A percentile compares a stretch with the other conserved stretches of the same genome.
phyloP scores from a whole-genome alignment of 805 yeast genomes.

The Sugiyamaella americana region DNA sequence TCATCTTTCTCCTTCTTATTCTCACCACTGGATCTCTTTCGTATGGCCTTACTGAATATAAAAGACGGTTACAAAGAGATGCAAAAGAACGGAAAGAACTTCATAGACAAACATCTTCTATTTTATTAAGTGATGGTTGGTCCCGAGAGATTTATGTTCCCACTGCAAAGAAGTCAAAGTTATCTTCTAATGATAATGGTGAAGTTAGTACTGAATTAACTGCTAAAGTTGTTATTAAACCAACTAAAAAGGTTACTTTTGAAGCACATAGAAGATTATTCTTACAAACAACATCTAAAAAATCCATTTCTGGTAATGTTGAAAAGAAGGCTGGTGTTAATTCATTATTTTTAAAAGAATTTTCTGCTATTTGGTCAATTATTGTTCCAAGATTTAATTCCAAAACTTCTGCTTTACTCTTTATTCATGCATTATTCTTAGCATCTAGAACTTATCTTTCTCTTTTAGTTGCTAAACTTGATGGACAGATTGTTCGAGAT shows the following conservation, averaged over 20 bases:
- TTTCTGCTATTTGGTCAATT: slow-evolving; percentile 70
- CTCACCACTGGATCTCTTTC: slow-evolving; percentile 1
- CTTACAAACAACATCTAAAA: slow-evolving; percentile 9
- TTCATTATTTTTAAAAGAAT: slow-evolving; percentile 65
- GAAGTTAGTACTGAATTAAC: slow-evolving; percentile 1
- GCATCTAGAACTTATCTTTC: slow-evolving; percentile 83
- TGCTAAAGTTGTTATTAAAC: slow-evolving; percentile 25
- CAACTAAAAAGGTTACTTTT: slow-evolving; percentile 26
- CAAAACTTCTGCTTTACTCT: slow-evolving; percentile 57
- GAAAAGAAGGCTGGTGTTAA: slow-evolving; percentile 34
- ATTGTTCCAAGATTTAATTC: slow-evolving; percentile 70
- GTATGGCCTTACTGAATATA: slow-evolving; percentile 1
- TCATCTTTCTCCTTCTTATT: neutral
- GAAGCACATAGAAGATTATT: slow-evolving; percentile 30
- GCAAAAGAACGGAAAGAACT: slow-evolving; percentile 5
- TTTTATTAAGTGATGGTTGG: slow-evolving; percentile 26
- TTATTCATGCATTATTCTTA: slow-evolving; percentile 67
- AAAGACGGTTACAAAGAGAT: neutral
- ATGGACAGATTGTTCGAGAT: slow-evolving; percentile 87
- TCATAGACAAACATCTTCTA: slow-evolving; percentile 20
- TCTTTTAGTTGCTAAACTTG: slow-evolving; percentile 76
- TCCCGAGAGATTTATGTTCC: slow-evolving; percentile 27
- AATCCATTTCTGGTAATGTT: slow-evolving; percentile 3
- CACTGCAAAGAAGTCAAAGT: slow-evolving; percentile 1
- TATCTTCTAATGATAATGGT: neutral